These are phyloP conservation scores for Termitomyces sp. DNA, from an alignment of 768 basidiomycete genomes.

Conservation along the genomic window DNA sequence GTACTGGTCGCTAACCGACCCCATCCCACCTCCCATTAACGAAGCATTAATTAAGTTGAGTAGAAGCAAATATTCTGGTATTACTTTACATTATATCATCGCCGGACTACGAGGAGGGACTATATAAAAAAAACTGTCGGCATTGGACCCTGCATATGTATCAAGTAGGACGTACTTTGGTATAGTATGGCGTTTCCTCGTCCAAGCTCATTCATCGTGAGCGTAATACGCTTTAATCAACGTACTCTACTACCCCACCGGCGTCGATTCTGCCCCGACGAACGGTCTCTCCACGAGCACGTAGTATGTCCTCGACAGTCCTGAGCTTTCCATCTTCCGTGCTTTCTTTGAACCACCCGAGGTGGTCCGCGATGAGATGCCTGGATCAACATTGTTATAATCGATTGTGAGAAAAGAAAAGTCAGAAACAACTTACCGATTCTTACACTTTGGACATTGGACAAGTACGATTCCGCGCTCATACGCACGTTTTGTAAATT, in stretches of 20 bases:
- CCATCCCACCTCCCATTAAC: neutral
- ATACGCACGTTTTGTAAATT: slow-evolving; percentile 83
- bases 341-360: slow-evolving; percentile 88
- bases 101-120: neutral
- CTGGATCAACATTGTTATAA: slow-evolving; percentile 29
- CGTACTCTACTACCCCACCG: slow-evolving; percentile 53
- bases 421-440: slow-evolving; percentile 48
- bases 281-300: slow-evolving; percentile 74
- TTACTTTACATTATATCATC: neutral
- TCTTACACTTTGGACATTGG: slow-evolving; percentile 87
- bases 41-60: neutral
- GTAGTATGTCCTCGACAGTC: slow-evolving; percentile 81
- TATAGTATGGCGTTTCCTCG: neutral
- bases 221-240: slow-evolving; percentile 4
- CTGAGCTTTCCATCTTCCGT: slow-evolving; percentile 66
- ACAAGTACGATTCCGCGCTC: slow-evolving; percentile 85
- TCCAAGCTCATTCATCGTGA: too few species aligned
- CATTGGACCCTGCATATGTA: slow-evolving; percentile 1
- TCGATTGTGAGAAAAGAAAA: neutral
- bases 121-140: neutral
- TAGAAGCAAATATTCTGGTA: neutral
- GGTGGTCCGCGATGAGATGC: slow-evolving; percentile 83
- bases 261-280: slow-evolving; percentile 41
- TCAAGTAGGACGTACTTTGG: slow-evolving; percentile 2
- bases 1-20: neutral